phyloP scores from a whole-genome alignment of 768 basidiomycete species.

The Cantharellus anzutake region DNA sequence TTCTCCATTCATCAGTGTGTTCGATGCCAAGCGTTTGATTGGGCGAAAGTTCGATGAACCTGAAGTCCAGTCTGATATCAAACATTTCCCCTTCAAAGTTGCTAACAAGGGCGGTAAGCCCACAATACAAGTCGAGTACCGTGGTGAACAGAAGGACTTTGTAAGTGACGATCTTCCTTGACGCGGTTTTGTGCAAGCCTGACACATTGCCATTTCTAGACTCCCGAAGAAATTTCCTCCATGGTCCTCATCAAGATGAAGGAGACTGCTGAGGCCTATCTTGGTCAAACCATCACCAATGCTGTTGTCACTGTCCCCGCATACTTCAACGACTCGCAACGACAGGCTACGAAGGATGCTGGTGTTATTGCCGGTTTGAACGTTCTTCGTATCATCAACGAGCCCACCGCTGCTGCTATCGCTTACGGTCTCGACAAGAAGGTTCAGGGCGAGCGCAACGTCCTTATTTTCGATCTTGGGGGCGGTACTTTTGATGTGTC shows the following conservation, averaged over 20 bases:
- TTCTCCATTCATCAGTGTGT: conserved; percentile 21
- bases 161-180: conserved; percentile 13
- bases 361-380: conserved; percentile 29
- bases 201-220: conserved; percentile 6
- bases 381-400: conserved; percentile 30
- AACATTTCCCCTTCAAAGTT: conserved; percentile 33
- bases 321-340: conserved; percentile 35
- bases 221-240: conserved; percentile 30
- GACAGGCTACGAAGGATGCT: conserved; percentile 32
- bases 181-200: not conserved
- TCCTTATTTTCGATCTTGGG: conserved; percentile 33
- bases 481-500: conserved; percentile 34
- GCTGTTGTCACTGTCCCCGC: conserved; percentile 31
- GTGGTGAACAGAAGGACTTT: conserved; percentile 37
- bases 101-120: conserved; percentile 29
- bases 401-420: conserved; percentile 51
- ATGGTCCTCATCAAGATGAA: conserved; percentile 33
- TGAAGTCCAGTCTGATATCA: conserved; percentile 29
- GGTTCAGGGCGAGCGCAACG: conserved; percentile 28
- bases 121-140: conserved; percentile 32
- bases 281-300: conserved; percentile 27
- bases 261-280: conserved; percentile 33
- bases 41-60: conserved; percentile 26
- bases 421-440: conserved; percentile 52
- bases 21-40: conserved; percentile 26